These are phyloP conservation scores for Geopyxis carbonaria DNA, from an alignment of 495 filamentous ascomycete species.

Conservation along the genomic window DNA sequence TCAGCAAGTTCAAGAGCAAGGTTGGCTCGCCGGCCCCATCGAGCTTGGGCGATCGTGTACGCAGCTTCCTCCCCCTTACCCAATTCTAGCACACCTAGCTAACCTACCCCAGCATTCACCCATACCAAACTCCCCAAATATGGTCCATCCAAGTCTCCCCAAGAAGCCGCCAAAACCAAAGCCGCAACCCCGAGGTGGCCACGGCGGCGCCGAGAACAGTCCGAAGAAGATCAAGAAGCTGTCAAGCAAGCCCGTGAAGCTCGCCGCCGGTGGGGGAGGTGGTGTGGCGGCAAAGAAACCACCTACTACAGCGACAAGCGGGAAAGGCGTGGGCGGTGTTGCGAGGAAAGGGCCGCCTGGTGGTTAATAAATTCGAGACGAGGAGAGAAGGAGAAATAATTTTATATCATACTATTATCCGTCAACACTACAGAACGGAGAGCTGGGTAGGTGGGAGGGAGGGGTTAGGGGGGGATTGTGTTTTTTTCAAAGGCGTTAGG, in stretches of 20 bases:
- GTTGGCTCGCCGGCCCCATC: not conserved
- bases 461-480: too few relatives aligned
- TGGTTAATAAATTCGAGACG: too few relatives aligned
- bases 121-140: not conserved
- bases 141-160: not conserved
- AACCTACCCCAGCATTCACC: not conserved
- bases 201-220: not conserved
- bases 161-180: not conserved
- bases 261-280: slow-evolving; percentile 12
- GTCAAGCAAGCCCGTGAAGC: slow-evolving; percentile 6
- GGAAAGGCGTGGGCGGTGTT: slow-evolving; percentile 1
- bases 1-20: not conserved
- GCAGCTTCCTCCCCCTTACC: not conserved
- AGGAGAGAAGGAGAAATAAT: too few relatives aligned
- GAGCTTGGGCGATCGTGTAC: too few relatives aligned
- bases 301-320: not conserved
- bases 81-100: not conserved
- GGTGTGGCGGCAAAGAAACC: too few relatives aligned
- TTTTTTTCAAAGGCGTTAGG: too few relatives aligned
- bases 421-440: too few relatives aligned
- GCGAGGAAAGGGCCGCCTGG: slow-evolving; percentile 11
- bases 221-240: slow-evolving; percentile 2
- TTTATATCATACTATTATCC: too few relatives aligned
- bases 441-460: too few relatives aligned
- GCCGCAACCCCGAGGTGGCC: not conserved